phyloP scores from a whole-genome alignment of 2,329 filamentous ascomycete genomes.

The Pseudofabraea citricarpa region DNA sequence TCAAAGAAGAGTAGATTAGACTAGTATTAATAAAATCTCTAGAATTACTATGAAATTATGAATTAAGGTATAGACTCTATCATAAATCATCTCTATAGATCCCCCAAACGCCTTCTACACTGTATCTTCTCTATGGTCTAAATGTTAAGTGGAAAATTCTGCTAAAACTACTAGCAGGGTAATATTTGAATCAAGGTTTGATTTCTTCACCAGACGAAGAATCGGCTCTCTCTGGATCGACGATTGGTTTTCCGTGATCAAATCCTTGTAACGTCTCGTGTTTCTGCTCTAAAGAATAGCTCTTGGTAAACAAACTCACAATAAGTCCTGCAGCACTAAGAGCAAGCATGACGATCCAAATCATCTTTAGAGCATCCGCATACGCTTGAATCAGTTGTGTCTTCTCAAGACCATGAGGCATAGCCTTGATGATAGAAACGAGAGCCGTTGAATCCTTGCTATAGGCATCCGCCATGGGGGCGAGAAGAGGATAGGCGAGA shows the following conservation, averaged over 20 bases:
- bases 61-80: too few species aligned
- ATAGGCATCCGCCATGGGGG: conserved; percentile 18
- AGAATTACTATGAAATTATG: too few species aligned
- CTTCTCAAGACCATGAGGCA: conserved; percentile 31
- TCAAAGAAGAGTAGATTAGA: too few species aligned
- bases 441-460: conserved; percentile 25
- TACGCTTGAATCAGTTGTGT: conserved; percentile 45
- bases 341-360: conserved; percentile 52
- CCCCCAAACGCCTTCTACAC: too few species aligned
- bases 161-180: too few species aligned
- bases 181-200: too few species aligned
- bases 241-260: conserved; percentile 29
- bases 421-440: conserved; percentile 21
- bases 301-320: conserved; percentile 44
- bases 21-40: too few species aligned
- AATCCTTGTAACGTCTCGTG: conserved; percentile 44
- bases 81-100: too few species aligned
- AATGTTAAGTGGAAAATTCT: too few species aligned
- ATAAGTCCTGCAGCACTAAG: conserved; percentile 44
- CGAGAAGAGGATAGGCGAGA: conserved; percentile 15
- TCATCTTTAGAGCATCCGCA: conserved; percentile 45
- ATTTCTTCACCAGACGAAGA: background rate
- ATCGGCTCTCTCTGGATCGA: conserved; percentile 5
- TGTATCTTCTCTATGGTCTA: too few species aligned
- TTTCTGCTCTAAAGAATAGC: conserved; percentile 40